These are phyloP conservation scores for Rhizoclosmatium sp. DNA, from an alignment of 192 early-diverging fungal species.

Conservation along the genomic window DNA sequence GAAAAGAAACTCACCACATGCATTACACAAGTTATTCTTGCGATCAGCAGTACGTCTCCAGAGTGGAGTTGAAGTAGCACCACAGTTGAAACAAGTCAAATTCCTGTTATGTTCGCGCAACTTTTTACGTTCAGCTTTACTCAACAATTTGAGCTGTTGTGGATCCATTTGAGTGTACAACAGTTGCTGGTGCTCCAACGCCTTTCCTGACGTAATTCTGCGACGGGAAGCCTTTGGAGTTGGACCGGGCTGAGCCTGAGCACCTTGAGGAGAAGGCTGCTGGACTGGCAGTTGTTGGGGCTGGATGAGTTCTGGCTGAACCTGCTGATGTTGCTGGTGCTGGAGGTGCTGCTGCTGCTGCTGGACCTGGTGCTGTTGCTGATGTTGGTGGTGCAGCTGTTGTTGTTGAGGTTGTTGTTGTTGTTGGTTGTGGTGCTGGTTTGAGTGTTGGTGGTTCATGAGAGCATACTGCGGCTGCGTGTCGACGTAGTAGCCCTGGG, in stretches of 20 bases:
- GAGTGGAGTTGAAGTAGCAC: slow-evolving; percentile 73
- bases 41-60: slow-evolving; percentile 82
- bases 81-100: slow-evolving; percentile 72
- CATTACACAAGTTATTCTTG: slow-evolving; percentile 84
- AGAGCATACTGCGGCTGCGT: not conserved
- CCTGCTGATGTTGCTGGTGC: not conserved
- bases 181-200: slow-evolving; percentile 14
- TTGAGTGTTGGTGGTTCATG: not conserved
- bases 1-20: slow-evolving; percentile 69
- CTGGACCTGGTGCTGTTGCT: not conserved
- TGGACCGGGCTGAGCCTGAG: not conserved
- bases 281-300: not conserved
- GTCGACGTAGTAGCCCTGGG: not conserved
- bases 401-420: slow-evolving; percentile 36
- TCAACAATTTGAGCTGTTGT: slow-evolving; percentile 29
- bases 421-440: slow-evolving; percentile 71
- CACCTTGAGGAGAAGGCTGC: not conserved
- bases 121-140: slow-evolving; percentile 53
- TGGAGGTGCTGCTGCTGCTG: not conserved
- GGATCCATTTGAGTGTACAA: slow-evolving; percentile 30
- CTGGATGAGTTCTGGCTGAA: not conserved
- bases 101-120: slow-evolving; percentile 51
- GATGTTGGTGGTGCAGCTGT: slow-evolving; percentile 41
- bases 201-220: not conserved
- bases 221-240: slow-evolving; percentile 1